Evolutionary conservation across 371 early-diverging fungal species (phyloP).

Genomic region (Globomyces sp.): DNA sequence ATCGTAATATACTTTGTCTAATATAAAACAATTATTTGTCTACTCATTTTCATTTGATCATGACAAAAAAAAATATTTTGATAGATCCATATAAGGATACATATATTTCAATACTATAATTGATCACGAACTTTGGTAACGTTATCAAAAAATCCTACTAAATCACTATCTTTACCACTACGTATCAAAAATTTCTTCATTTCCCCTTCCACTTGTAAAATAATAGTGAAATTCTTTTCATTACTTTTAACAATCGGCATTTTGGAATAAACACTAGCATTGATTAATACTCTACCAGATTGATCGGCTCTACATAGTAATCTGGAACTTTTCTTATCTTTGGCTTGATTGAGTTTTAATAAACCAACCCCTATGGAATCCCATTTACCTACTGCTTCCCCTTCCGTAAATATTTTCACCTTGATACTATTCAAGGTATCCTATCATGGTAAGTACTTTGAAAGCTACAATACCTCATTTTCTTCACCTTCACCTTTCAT

Average conservation of each 20-base stretch:
- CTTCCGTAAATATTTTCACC: conserved; percentile 20
- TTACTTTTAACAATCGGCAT: conserved; percentile 24
- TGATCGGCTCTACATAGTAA: conserved; percentile 38
- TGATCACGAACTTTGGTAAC: background rate
- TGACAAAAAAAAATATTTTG: background rate
- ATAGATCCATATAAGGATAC: background rate
- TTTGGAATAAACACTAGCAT: conserved; percentile 25
- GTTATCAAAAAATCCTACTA: background rate
- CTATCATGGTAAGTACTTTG: too few species aligned
- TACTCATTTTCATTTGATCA: background rate
- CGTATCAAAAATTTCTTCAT: conserved; percentile 7
- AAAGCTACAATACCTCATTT: conserved; percentile 18
- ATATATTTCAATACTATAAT: background rate
- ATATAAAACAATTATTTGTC: background rate
- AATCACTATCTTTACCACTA: conserved; percentile 5
- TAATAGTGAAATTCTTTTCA: conserved; percentile 13
- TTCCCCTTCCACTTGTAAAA: background rate
- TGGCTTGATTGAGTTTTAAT: conserved; percentile 26
- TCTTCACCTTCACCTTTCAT: conserved; percentile 46
- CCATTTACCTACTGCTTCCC: conserved; percentile 27
- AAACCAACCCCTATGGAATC: conserved; percentile 34
- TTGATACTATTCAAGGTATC: conserved; percentile 22
- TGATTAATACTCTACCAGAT: conserved; percentile 39
- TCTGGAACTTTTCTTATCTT: conserved; percentile 24
- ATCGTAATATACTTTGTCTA: background rate